Evolutionary conservation across 139 green algal species (phyloP).

Genomic region (Coelastrella sp.): DNA sequence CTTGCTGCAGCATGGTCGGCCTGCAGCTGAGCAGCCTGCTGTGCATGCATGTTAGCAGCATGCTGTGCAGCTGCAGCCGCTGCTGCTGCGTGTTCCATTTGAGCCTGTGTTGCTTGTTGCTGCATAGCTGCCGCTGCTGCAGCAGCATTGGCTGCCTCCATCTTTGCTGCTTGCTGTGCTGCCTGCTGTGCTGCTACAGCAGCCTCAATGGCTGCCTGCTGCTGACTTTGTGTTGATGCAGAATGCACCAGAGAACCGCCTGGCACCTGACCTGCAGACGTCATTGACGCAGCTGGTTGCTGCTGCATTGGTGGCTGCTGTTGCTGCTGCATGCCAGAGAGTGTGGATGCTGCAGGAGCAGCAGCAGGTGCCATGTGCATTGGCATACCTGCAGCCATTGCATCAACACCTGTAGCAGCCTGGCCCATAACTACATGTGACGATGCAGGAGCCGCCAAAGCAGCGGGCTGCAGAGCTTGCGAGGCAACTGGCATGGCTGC

Average conservation of each 20-base stretch:
- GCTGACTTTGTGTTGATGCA: conserved; percentile 7
- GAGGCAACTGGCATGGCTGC: not conserved
- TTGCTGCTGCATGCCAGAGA: conserved; percentile 16
- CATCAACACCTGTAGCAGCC: not conserved
- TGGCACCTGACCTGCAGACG: not conserved
- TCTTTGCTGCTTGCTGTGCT: conserved; percentile 29
- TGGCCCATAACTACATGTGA: conserved; percentile 4
- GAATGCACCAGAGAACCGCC: conserved; percentile 21
- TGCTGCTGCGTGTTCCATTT: conserved; percentile 37
- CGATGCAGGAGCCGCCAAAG: not conserved
- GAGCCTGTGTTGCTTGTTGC: conserved; percentile 20
- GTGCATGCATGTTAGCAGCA: conserved; percentile 41
- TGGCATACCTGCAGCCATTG: conserved; percentile 27
- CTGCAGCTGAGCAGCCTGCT: conserved; percentile 37
- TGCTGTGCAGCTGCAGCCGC: conserved; percentile 28
- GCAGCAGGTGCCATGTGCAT: not conserved
- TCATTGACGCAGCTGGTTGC: conserved; percentile 16
- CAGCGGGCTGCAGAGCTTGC: conserved; percentile 20
- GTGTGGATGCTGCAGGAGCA: not conserved
- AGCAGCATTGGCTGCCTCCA: conserved; percentile 25
- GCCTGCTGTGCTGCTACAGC: conserved; percentile 7
- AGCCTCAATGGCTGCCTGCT: conserved; percentile 36
- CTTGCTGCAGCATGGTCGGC: conserved; percentile 32
- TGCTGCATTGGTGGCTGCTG: not conserved
- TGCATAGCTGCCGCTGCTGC: conserved; percentile 35